phyloP scores from a whole-genome alignment of 306 rosid species.

The Quercus ilex region DNA sequence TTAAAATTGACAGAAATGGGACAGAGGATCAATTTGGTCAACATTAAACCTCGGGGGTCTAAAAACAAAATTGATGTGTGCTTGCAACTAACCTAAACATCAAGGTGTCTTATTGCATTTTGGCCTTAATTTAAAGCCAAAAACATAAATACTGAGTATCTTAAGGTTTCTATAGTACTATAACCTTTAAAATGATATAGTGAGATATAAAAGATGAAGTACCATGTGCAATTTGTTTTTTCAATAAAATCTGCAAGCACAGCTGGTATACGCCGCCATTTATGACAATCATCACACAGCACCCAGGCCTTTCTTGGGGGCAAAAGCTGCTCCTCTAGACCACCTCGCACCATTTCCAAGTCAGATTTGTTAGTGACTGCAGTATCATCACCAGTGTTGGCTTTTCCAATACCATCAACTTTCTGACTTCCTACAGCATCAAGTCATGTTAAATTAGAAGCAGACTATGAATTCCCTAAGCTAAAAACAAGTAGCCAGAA shows the following conservation, averaged over 20 bases:
- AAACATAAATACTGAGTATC: conserved; percentile 13
- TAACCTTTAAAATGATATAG: conserved; percentile 7
- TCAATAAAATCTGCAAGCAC: conserved; percentile 77
- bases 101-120: no score
- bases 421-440: conserved; percentile 41
- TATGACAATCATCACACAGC: conserved; percentile 86
- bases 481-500: conserved; percentile 6
- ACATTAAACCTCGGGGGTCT: no score
- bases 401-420: conserved; percentile 38
- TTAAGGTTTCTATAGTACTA: conserved; percentile 11
- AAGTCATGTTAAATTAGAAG: conserved; percentile 28
- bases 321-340: conserved; percentile 46
- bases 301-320: conserved; percentile 86
- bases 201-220: conserved; percentile 22
- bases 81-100: no score
- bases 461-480: conserved; percentile 12
- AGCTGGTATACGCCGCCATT: conserved; percentile 96
- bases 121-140: not conserved
- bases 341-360: conserved; percentile 37
- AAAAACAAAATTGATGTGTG: no score
- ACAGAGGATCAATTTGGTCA: no score
- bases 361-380: conserved; percentile 32
- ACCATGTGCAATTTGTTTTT: conserved; percentile 86
- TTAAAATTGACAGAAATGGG: no score
- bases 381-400: conserved; percentile 24